phyloP scores from a whole-genome alignment of 306 rosid species.

The Prosopis cineraria region DNA sequence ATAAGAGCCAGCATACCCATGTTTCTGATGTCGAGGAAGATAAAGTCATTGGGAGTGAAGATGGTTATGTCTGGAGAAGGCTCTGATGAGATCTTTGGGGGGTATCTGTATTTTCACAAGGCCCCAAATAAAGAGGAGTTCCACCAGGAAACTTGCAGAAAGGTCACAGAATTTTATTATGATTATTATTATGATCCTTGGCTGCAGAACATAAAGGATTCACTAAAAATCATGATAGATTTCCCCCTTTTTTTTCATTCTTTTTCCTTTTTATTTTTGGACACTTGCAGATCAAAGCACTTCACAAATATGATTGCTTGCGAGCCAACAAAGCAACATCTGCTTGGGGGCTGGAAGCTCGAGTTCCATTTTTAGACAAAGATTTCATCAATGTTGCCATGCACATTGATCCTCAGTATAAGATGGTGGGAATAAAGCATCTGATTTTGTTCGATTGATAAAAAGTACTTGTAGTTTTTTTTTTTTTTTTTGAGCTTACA shows the following conservation, averaged over 20 bases:
- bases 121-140: slow-evolving; percentile 93
- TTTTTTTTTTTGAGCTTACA: background rate
- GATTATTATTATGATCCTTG: background rate
- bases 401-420: slow-evolving; percentile 74
- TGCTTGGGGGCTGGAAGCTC: slow-evolving; percentile 91
- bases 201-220: background rate
- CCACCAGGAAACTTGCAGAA: slow-evolving; percentile 82
- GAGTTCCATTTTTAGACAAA: slow-evolving; percentile 87
- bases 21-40: slow-evolving; percentile 88
- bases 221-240: background rate
- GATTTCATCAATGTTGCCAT: slow-evolving; percentile 69
- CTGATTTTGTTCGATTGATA: background rate
- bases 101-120: slow-evolving; percentile 88
- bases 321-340: slow-evolving; percentile 82
- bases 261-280: background rate
- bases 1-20: slow-evolving; percentile 86
- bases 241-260: background rate
- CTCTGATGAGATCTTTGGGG: slow-evolving; percentile 87
- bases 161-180: slow-evolving; percentile 44
- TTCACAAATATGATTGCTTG: slow-evolving; percentile 79
- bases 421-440: slow-evolving; percentile 50
- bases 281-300: slow-evolving; percentile 69
- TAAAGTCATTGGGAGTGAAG: slow-evolving; percentile 81
- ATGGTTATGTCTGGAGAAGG: slow-evolving; percentile 93
- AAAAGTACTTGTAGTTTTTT: background rate